These are phyloP conservation scores for Barnettozyma botsteinii DNA, from an alignment of 805 yeast genomes.

Conservation along the genomic window DNA sequence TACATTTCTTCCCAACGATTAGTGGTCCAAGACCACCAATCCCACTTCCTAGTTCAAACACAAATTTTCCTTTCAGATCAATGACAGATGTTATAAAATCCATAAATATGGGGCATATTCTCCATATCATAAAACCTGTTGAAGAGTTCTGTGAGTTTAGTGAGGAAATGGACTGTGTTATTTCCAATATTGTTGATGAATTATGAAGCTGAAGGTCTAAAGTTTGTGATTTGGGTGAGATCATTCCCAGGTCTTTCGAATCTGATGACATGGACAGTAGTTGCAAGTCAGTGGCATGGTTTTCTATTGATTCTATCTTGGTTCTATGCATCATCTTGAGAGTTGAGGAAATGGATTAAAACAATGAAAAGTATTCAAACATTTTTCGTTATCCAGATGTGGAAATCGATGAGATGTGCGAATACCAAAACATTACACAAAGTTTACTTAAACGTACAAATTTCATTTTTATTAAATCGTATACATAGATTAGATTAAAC, in stretches of 20 bases:
- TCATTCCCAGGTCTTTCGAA: slow-evolving; percentile 5
- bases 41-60: slow-evolving; percentile 62
- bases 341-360: too few relatives aligned
- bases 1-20: slow-evolving; percentile 31
- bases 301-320: not conserved
- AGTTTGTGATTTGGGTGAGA: not conserved
- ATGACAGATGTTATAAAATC: slow-evolving; percentile 43
- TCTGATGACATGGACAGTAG: not conserved
- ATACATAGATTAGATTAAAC: slow-evolving; percentile 44
- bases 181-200: slow-evolving; percentile 2
- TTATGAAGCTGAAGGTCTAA: slow-evolving; percentile 6
- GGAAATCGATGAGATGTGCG: slow-evolving; percentile 2
- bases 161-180: slow-evolving; percentile 28
- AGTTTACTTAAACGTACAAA: not conserved
- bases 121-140: slow-evolving; percentile 66
- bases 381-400: too few relatives aligned
- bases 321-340: not conserved
- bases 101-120: slow-evolving; percentile 39
- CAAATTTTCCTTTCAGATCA: slow-evolving; percentile 18
- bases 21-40: slow-evolving; percentile 46
- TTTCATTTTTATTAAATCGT: not conserved
- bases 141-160: slow-evolving; percentile 33
- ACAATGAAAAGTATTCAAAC: too few relatives aligned
- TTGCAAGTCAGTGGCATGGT: not conserved
- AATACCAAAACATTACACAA: not conserved